Evolutionary conservation across 1,284 basidiomycete genomes (phyloP).

Genomic region (Stereum hirsutum): DNA sequence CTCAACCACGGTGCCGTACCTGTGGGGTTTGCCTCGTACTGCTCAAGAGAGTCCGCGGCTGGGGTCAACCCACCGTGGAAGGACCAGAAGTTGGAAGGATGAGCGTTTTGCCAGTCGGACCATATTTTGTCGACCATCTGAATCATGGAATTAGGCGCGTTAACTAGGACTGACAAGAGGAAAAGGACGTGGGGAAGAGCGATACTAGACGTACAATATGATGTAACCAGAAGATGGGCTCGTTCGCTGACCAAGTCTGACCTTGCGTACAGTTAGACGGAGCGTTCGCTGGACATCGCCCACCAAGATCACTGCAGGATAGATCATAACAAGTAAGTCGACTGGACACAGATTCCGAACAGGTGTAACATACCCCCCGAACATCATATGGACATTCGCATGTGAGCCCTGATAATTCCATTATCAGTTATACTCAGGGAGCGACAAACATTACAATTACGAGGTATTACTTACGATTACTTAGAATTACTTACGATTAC

Average conservation of each 20-base stretch:
- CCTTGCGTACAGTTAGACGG: constrained; percentile 14
- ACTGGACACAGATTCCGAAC: no score
- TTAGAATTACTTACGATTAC: no score
- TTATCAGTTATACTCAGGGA: no score
- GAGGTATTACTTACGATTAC: no score
- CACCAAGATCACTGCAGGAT: constrained; percentile 19
- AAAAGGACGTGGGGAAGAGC: background rate
- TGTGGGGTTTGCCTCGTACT: constrained; percentile 20
- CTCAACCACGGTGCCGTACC: constrained; percentile 22
- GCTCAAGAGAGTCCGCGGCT: constrained; percentile 16
- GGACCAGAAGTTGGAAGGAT: constrained; percentile 18
- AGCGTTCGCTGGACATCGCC: constrained; percentile 16
- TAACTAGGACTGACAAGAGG: background rate
- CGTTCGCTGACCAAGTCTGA: constrained; percentile 21
- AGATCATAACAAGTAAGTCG: no score
- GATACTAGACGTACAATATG: constrained; percentile 25
- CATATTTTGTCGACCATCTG: constrained; percentile 32
- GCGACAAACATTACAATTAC: no score
- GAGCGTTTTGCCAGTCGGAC: constrained; percentile 27
- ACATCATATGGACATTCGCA: constrained; percentile 18
- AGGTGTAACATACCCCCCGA: constrained; percentile 17
- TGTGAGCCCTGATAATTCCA: constrained; percentile 22
- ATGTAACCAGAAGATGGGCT: constrained; percentile 28
- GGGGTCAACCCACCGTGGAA: constrained; percentile 23
- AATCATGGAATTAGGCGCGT: background rate